Evolutionary conservation across 148 eudicot species (phyloP).

Genomic region (Nyssa sinensis): DNA sequence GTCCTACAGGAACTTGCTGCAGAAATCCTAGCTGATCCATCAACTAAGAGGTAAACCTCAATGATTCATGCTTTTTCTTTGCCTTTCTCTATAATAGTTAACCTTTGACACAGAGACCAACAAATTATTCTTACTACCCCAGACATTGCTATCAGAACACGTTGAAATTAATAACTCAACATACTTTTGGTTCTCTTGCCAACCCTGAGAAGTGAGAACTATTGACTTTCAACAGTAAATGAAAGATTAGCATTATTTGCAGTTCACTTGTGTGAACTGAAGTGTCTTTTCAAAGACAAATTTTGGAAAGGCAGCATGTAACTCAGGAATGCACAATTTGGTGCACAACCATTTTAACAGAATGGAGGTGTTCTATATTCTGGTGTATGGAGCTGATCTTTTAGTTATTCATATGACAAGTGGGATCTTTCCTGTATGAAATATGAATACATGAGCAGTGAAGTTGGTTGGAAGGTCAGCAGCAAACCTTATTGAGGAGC

Average conservation of each 20-base stretch:
- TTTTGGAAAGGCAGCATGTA: neutral
- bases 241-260: neutral
- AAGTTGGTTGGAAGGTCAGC: no score
- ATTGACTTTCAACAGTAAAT: neutral
- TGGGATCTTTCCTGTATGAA: neutral
- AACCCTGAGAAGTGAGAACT: neutral
- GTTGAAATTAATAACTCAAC: neutral
- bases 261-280: neutral
- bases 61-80: no score
- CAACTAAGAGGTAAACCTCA: slow-evolving; percentile 30
- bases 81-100: neutral
- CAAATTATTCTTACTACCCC: neutral
- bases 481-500: neutral
- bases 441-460: no score
- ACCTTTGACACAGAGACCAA: neutral
- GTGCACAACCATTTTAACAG: neutral
- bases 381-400: neutral
- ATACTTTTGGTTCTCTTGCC: neutral
- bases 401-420: neutral
- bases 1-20: slow-evolving; percentile 40
- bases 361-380: neutral
- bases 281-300: neutral
- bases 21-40: slow-evolving; percentile 46
- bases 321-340: neutral
- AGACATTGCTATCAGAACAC: neutral